Conservation (phyloP, 2,329 filamentous ascomycete genomes). For the Phoma herbarum region DNA sequence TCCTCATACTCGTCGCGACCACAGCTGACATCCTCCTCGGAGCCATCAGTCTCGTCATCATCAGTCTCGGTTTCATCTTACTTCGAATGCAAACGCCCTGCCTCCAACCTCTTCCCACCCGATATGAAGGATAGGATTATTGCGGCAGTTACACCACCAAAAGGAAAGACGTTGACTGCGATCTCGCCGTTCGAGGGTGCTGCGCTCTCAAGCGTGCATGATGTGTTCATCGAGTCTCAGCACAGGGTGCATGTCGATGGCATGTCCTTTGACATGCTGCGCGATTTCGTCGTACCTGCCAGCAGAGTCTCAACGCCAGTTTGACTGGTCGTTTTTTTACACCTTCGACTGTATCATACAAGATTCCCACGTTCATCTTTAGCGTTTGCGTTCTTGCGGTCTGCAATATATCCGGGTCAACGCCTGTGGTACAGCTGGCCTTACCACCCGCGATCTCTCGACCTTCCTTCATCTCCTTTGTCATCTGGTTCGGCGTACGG, state of each 20-base stretch:
- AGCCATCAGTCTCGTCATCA: conserved; percentile 42
- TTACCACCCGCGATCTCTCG: conserved; percentile 24
- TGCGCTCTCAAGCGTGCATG: conserved; percentile 41
- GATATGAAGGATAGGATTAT: conserved; percentile 41
- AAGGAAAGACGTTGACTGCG: conserved; percentile 38
- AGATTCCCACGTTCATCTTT: conserved; percentile 18
- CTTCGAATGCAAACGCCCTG: conserved; percentile 44
- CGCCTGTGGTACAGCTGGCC: conserved; percentile 38
- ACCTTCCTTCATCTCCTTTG: conserved; percentile 21
- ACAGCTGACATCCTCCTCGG: conserved; percentile 43
- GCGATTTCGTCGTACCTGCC: conserved; percentile 36
- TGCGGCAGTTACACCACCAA: conserved; percentile 43
- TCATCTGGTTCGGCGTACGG: not conserved
- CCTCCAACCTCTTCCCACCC: conserved; percentile 29
- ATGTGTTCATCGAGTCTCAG: conserved; percentile 45
- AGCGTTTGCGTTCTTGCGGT: conserved; percentile 25
- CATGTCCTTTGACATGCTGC: conserved; percentile 48
- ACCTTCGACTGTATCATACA: conserved; percentile 2
- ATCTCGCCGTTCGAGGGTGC: conserved; percentile 47
- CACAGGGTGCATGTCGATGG: conserved; percentile 47
- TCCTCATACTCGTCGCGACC: conserved; percentile 40
- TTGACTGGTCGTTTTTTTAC: conserved; percentile 17
- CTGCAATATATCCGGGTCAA: conserved; percentile 21
- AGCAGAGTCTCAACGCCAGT: conserved; percentile 39
- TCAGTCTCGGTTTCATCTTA: conserved; percentile 43